Evolutionary conservation across 2,329 filamentous ascomycete species (phyloP).

Genomic region (Aspergillus sergii): DNA sequence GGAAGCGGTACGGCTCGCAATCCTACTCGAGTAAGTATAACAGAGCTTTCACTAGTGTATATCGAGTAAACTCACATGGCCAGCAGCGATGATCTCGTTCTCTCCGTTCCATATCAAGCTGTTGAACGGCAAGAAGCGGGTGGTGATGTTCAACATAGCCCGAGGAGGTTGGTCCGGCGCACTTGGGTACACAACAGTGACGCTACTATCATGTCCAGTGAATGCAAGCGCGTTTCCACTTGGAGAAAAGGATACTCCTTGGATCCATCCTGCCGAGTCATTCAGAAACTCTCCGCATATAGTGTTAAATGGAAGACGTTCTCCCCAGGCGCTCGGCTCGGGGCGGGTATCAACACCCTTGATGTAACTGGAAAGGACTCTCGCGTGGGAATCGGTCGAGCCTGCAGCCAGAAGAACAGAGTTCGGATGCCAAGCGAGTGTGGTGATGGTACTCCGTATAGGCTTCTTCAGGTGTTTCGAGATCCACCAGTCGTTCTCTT

Average conservation of each 20-base stretch:
- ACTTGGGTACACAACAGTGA: conserved; percentile 93
- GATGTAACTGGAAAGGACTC: conserved; percentile 94
- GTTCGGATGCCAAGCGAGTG: conserved; percentile 95
- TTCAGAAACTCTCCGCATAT: conserved; percentile 97
- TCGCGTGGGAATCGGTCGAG: conserved; percentile 94
- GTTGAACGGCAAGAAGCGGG: conserved; percentile 88
- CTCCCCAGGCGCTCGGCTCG: conserved; percentile 87
- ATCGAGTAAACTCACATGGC: conserved; percentile 62
- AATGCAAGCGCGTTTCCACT: conserved; percentile 93
- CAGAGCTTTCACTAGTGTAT: background rate
- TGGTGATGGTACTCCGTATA: conserved; percentile 94
- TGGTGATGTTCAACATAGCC: conserved; percentile 87
- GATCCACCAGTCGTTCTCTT: conserved; percentile 99
- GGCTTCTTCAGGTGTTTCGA: conserved; percentile 99
- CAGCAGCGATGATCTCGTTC: conserved; percentile 90
- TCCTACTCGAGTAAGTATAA: conserved; percentile 45
- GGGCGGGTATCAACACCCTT: conserved; percentile 89
- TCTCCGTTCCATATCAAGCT: conserved; percentile 91
- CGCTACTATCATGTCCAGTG: conserved; percentile 90
- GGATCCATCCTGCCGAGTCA: conserved; percentile 95
- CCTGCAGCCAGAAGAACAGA: conserved; percentile 91
- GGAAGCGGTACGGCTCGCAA: conserved; percentile 86
- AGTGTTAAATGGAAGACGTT: conserved; percentile 95
- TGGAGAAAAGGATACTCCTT: conserved; percentile 89
- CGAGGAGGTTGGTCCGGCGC: conserved; percentile 86